phyloP scores from a whole-genome alignment of 306 rosid genomes.

The Carpinus viminea region DNA sequence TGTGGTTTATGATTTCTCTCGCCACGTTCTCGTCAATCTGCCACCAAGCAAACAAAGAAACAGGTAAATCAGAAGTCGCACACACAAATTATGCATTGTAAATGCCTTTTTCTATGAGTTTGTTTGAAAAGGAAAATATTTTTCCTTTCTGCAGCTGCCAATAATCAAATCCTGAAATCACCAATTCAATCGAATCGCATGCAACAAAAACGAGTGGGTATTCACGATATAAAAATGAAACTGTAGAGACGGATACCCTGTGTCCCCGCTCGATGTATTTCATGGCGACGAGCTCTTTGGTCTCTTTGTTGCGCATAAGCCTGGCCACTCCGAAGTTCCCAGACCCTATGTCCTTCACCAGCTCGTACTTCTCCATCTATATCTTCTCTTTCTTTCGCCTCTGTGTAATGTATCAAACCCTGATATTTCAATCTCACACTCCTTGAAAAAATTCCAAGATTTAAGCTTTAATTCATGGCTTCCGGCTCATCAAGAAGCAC shows the following conservation, averaged over 20 bases:
- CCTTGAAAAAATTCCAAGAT: not conserved
- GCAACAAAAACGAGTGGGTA: not conserved
- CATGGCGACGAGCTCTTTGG: constrained; percentile 84
- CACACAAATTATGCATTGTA: not conserved
- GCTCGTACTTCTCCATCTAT: constrained; percentile 73
- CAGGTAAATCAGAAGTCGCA: not conserved
- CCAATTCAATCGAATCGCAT: not conserved
- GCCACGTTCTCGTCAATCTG: constrained; percentile 88
- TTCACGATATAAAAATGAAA: not conserved
- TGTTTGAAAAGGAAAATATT: not conserved
- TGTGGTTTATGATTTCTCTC: constrained; percentile 81
- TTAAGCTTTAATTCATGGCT: not conserved
- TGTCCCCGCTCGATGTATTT: constrained; percentile 73
- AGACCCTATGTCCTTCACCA: constrained; percentile 82
- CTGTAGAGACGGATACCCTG: constrained; percentile 33
- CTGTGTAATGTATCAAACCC: not conserved
- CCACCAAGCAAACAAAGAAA: not conserved
- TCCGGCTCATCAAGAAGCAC: not conserved
- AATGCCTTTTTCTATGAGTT: too few relatives aligned
- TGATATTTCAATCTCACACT: not conserved
- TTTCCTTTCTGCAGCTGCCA: not conserved
- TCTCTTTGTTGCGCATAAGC: constrained; percentile 69
- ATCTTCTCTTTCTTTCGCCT: not conserved
- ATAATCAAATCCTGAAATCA: not conserved
- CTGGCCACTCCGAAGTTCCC: constrained; percentile 88